A percentile compares a stretch with the other conserved stretches of the same genome.
Evolutionary conservation across 768 basidiomycete genomes (phyloP).

Genomic region (Punctularia strigosozonata): DNA sequence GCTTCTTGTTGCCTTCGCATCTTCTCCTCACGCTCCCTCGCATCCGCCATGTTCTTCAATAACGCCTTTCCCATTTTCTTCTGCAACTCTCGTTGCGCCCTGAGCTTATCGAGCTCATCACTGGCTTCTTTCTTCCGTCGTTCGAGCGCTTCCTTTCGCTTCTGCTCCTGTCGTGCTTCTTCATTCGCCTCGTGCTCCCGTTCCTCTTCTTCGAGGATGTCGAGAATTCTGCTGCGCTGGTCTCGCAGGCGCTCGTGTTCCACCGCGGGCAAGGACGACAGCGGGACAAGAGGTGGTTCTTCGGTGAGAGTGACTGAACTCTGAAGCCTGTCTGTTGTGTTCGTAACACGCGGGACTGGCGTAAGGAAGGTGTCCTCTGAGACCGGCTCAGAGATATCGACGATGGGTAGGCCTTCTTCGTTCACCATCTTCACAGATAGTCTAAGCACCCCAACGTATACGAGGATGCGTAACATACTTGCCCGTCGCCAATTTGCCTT

Average conservation of each 20-base stretch:
- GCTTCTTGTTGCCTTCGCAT: constrained; percentile 18
- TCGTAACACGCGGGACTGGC: constrained; percentile 16
- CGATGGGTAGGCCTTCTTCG: constrained; percentile 70
- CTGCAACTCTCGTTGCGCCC: constrained; percentile 39
- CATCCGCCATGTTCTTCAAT: constrained; percentile 31
- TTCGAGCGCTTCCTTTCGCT: constrained; percentile 33
- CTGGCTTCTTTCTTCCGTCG: constrained; percentile 38
- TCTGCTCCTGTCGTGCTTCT: constrained; percentile 27
- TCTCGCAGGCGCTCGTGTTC: constrained; percentile 39
- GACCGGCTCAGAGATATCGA: constrained; percentile 62
- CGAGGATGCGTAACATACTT: constrained; percentile 33
- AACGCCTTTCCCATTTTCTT: constrained; percentile 73
- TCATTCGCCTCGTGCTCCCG: constrained; percentile 28
- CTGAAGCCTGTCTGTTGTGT: constrained; percentile 14
- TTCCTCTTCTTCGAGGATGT: constrained; percentile 66
- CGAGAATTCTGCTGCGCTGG: constrained; percentile 55
- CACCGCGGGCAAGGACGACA: constrained; percentile 30
- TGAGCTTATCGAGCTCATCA: constrained; percentile 25
- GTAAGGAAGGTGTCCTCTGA: constrained; percentile 12
- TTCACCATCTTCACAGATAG: constrained; percentile 40
- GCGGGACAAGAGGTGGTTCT: constrained; percentile 34
- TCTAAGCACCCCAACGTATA: constrained; percentile 10
- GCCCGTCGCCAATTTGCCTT: constrained; percentile 41
- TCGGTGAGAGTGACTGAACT: constrained; percentile 13
- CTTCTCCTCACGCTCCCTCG: constrained; percentile 26